These are phyloP conservation scores for Fragilariopsis cylindrus DNA, from an alignment of 108 stramenopile species.

Conservation along the genomic window DNA sequence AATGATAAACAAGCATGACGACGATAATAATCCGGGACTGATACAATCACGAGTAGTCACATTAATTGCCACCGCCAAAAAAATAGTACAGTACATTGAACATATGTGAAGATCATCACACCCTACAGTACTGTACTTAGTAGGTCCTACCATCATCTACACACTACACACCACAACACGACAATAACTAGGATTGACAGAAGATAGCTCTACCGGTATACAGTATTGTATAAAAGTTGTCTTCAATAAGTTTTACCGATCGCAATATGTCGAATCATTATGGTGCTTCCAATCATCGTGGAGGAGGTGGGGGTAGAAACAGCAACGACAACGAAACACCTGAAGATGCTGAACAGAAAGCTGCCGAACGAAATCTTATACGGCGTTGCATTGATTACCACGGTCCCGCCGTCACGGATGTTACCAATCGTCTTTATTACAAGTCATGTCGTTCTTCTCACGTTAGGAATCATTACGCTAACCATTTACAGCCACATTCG, in stretches of 20 bases:
- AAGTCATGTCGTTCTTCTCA: conserved; percentile 62
- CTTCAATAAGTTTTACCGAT: background rate
- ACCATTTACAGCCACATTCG: conserved; percentile 75
- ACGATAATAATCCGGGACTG: no score
- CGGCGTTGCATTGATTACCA: conserved; percentile 85
- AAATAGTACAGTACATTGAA: no score
- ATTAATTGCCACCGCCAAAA: no score
- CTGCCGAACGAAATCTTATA: conserved; percentile 68
- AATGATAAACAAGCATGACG: no score
- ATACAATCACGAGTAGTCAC: no score
- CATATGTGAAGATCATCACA: no score
- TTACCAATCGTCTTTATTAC: conserved; percentile 68
- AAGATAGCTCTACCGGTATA: no score
- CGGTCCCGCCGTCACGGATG: conserved; percentile 69
- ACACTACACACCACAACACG: no score
- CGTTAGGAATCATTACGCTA: conserved; percentile 31
- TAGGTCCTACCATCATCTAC: no score
- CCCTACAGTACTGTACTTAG: no score
- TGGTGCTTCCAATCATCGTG: conserved; percentile 10
- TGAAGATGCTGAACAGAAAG: conserved; percentile 67
- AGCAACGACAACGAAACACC: conserved; percentile 32
- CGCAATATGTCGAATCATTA: conserved; percentile 4
- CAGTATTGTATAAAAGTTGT: no score
- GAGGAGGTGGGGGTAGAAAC: background rate
- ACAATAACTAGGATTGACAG: no score